Conservation (phyloP, 495 filamentous ascomycete species). For the Xylaria cubensis region DNA sequence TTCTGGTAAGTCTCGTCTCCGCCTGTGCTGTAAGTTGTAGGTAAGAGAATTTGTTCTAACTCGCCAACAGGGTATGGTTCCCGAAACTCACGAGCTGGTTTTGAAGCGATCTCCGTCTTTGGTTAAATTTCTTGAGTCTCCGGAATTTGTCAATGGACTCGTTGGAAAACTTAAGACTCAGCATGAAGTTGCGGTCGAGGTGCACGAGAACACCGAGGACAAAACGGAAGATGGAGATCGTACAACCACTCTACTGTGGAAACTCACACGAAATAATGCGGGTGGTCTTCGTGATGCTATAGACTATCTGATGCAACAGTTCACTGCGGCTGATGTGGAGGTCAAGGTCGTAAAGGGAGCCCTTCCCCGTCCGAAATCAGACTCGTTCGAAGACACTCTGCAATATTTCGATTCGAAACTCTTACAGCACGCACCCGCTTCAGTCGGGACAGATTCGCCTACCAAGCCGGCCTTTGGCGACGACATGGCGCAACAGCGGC, state of each 20-base stretch:
- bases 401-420: constrained; percentile 97
- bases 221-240: constrained; percentile 59
- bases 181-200: constrained; percentile 84
- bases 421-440: constrained; percentile 82
- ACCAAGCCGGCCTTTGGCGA: constrained; percentile 79
- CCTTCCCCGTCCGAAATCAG: constrained; percentile 94
- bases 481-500: constrained; percentile 74
- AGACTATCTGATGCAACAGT: constrained; percentile 84
- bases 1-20: constrained; percentile 66
- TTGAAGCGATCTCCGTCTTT: constrained; percentile 76
- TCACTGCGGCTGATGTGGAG: constrained; percentile 84
- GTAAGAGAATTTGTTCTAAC: constrained; percentile 36
- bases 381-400: constrained; percentile 96
- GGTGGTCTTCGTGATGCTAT: constrained; percentile 95
- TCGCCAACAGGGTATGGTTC: constrained; percentile 80
- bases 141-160: constrained; percentile 78
- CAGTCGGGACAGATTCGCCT: constrained; percentile 81
- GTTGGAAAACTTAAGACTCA: constrained; percentile 84
- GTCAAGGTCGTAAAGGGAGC: constrained; percentile 87
- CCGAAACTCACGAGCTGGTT: constrained; percentile 89
- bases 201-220: constrained; percentile 63
- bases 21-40: not conserved
- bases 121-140: constrained; percentile 76
- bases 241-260: constrained; percentile 60
- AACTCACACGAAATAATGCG: constrained; percentile 95